Percentiles rank a stretch among this genome's conserved stretches.
Evolutionary conservation across 2,329 filamentous ascomycete species (phyloP).

Genomic region (Colletotrichum cuscutae): DNA sequence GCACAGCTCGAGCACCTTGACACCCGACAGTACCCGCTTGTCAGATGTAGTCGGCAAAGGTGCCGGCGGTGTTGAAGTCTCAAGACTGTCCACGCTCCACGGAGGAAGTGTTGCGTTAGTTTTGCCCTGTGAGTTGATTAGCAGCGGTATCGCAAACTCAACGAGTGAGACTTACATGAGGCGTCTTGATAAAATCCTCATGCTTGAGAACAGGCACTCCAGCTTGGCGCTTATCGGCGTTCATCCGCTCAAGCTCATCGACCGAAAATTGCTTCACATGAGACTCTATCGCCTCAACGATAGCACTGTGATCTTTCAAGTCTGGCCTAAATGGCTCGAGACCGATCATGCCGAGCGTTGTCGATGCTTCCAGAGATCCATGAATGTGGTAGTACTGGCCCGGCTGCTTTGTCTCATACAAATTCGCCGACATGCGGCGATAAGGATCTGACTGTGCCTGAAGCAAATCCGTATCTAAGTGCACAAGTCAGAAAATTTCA

Average conservation of each 20-base stretch:
- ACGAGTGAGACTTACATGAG: constrained; percentile 45
- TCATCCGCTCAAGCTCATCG: constrained; percentile 67
- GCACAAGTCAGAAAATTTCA: not conserved
- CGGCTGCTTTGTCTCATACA: constrained; percentile 74
- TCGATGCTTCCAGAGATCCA: constrained; percentile 77
- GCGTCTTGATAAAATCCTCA: constrained; percentile 67
- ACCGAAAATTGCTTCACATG: constrained; percentile 65
- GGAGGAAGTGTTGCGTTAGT: constrained; percentile 52
- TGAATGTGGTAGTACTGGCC: constrained; percentile 81
- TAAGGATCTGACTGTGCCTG: constrained; percentile 78
- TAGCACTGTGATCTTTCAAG: constrained; percentile 67
- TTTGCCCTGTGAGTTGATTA: constrained; percentile 52
- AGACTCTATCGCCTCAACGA: constrained; percentile 68
- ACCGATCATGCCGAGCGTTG: constrained; percentile 76
- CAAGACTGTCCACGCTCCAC: constrained; percentile 62
- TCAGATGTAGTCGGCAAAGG: constrained; percentile 45
- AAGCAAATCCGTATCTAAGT: constrained; percentile 75
- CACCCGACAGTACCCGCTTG: constrained; percentile 60
- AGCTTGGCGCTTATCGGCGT: constrained; percentile 65
- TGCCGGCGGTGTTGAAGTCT: constrained; percentile 58
- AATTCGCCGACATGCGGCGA: constrained; percentile 76
- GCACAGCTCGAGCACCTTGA: constrained; percentile 80
- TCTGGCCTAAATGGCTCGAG: constrained; percentile 70
- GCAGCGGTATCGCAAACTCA: constrained; percentile 37
- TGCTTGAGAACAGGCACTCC: constrained; percentile 69